Evolutionary conservation across 345 rosid species (phyloP).

Genomic region (Boechera divaricarpa): DNA sequence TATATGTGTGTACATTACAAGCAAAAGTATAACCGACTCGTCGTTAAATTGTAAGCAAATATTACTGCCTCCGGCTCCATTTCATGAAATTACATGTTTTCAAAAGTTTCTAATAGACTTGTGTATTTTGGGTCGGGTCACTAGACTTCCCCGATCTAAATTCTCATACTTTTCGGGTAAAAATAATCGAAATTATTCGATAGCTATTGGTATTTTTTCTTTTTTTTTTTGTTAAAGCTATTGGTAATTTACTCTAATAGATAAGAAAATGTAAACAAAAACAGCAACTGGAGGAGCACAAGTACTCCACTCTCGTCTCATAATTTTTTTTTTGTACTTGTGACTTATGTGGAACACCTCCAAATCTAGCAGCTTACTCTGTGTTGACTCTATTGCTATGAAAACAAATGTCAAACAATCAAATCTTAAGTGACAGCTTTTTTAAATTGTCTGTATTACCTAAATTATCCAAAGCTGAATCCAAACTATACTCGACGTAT

Average conservation of each 20-base stretch:
- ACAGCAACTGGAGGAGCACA: not conserved
- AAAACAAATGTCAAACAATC: not conserved
- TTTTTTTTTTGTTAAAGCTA: too few relatives aligned
- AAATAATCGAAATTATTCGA: not conserved
- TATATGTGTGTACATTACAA: not conserved
- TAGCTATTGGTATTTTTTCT: too few relatives aligned
- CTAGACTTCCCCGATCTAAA: not conserved
- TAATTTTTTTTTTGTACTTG: not conserved
- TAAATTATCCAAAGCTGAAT: too few relatives aligned
- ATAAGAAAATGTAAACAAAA: not conserved
- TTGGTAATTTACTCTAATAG: not conserved
- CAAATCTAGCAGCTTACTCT: not conserved
- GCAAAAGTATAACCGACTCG: not conserved
- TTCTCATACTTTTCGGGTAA: not conserved
- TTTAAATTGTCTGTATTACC: too few relatives aligned
- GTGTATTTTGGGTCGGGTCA: not conserved
- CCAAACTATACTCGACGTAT: too few relatives aligned
- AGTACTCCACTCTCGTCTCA: not conserved
- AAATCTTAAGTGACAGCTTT: too few relatives aligned
- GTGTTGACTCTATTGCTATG: not conserved
- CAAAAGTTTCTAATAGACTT: not conserved
- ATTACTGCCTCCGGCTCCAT: not conserved
- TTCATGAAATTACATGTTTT: not conserved
- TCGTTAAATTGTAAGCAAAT: not conserved
- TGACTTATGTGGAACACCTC: conserved; percentile 4